Base-by-base conservation (phyloP, 1,284 basidiomycete genomes). In the Pseudozyma flocculosa region DNA sequence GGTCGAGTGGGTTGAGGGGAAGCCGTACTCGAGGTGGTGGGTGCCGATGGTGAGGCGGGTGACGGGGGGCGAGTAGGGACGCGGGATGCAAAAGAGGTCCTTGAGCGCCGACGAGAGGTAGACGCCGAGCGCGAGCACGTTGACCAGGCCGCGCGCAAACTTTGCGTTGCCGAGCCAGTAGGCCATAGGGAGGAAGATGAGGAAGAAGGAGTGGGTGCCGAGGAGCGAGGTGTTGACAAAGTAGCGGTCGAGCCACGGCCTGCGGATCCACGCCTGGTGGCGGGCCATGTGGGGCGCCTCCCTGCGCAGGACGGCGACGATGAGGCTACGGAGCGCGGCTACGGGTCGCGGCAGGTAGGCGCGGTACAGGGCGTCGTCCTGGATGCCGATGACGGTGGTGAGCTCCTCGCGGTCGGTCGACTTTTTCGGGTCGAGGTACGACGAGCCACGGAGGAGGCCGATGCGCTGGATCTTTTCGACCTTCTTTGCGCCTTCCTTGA, bases 1-100 rank as follows among this genome's bases (percentile, higher is more conserved):
- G 1, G 93, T 92, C 2, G 91, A 90, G 75, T 98, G 94, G 0
- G 93, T 96, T 0, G 92, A 96, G 0, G 92, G 93, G 75, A 97
- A 96, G 17, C 94, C 93, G 74, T 92, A 92, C 63, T 81, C 81
- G 38, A 80, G 75, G 41, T 72, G 78, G 49, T 81, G 80, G 2
- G 76, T 79, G 18, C 80, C 79, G 23, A 81, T 76, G 3, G 77
- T 73, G 3, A 97, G 82, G 36, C 94, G 85, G 8, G 87, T 87
- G 7, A 96, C 88, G 0, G 93, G 93, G 1, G 94, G 94, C 7
- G 88, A 85, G 75, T 87, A 92, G 0, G 94, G 94, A 29, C 94
- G 82, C 13, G 94, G 93, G 0, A 91, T 86, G 78, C 94, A 97
- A 39, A 90, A 84, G 7, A 92, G 82, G 72, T 98, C 94, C 68